Conservation (phyloP, 345 rosid species). For the Orychophragmus violaceus region DNA sequence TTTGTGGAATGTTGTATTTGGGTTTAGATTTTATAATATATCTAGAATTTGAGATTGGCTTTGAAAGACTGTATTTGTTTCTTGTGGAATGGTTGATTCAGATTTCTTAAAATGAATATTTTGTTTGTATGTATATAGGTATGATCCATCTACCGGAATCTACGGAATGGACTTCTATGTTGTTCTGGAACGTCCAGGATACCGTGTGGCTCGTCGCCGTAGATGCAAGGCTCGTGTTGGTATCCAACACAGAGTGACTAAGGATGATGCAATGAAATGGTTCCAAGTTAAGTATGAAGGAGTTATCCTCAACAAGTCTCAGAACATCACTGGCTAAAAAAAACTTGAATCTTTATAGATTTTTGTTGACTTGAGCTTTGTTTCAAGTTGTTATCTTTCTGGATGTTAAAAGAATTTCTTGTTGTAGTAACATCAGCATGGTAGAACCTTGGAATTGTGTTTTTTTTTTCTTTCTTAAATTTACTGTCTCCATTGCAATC, state of each 20-base stretch:
- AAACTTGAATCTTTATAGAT: constrained; percentile 5
- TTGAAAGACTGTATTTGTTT: no score
- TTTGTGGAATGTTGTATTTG: not conserved
- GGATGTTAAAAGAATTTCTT: constrained; percentile 6
- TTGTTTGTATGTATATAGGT: constrained; percentile 25
- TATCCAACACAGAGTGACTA: not conserved
- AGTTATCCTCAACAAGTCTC: not conserved
- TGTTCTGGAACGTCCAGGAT: constrained; percentile 64
- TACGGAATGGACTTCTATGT: constrained; percentile 68
- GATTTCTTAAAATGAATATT: not conserved
- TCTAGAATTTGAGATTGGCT: no score
- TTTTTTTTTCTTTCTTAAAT: not conserved
- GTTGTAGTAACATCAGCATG: constrained; percentile 6
- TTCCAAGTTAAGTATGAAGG: not conserved
- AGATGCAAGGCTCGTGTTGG: constrained; percentile 40
- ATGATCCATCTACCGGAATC: constrained; percentile 66
- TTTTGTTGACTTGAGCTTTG: constrained; percentile 13
- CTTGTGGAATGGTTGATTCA: not conserved
- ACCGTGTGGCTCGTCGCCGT: constrained; percentile 57
- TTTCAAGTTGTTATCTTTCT: constrained; percentile 12
- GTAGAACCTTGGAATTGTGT: not conserved
- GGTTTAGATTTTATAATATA: not conserved
- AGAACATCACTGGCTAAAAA: not conserved
- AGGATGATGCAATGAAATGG: not conserved
- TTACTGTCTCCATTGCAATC: not conserved